Conservation (phyloP, 441 rosid species). For the Capsella rubella region DNA sequence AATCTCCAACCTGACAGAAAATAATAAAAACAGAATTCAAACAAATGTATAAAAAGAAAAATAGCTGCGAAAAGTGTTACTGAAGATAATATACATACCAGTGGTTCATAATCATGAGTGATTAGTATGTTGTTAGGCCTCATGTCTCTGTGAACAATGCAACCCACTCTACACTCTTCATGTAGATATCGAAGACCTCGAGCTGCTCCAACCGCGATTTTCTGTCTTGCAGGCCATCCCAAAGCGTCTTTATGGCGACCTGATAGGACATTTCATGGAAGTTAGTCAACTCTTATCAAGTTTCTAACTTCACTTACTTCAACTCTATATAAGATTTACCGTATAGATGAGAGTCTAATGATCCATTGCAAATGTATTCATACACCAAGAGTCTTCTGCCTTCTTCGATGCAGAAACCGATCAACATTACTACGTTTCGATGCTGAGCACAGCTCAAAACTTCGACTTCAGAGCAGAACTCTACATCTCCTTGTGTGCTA, state of each 20-base stretch:
- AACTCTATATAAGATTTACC: slow-evolving; percentile 52
- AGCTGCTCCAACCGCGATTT: slow-evolving; percentile 97
- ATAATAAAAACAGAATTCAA: background rate
- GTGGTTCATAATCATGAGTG: slow-evolving; percentile 96
- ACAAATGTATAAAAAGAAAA: background rate
- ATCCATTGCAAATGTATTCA: slow-evolving; percentile 97
- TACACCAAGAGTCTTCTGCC: slow-evolving; percentile 93
- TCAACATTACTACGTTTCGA: slow-evolving; percentile 92
- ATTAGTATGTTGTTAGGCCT: slow-evolving; percentile 97
- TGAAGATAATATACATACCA: slow-evolving; percentile 58
- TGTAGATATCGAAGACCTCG: slow-evolving; percentile 97
- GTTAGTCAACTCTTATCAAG: background rate
- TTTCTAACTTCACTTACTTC: background rate
- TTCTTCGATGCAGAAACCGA: slow-evolving; percentile 95
- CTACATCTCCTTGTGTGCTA: slow-evolving; percentile 97
- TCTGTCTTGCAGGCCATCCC: slow-evolving; percentile 92
- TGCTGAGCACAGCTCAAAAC: slow-evolving; percentile 99
- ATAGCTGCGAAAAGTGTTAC: background rate
- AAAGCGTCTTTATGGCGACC: slow-evolving; percentile 70
- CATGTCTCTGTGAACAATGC: slow-evolving; percentile 99
- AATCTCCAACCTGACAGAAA: slow-evolving; percentile 86
- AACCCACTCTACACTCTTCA: slow-evolving; percentile 99
- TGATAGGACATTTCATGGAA: slow-evolving; percentile 33
- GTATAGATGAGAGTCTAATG: slow-evolving; percentile 92
- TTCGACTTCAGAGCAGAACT: slow-evolving; percentile 99